Conservation (phyloP, 352 stramenopile genomes). For the Halophytophthora polymorphica region DNA sequence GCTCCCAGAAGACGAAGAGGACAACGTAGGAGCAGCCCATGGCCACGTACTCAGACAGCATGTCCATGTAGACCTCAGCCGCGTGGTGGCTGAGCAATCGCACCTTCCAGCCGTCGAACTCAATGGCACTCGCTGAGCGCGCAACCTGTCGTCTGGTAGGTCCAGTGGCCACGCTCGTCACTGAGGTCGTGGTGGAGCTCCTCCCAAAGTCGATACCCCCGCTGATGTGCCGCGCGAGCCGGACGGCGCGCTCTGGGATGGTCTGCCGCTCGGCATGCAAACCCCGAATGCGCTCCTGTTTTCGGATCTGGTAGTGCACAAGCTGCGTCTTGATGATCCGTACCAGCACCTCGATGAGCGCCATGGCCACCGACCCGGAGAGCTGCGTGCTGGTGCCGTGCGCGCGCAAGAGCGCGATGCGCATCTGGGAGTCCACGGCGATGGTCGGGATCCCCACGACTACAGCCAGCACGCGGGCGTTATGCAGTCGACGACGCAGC, state of each 20-base stretch:
- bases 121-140: slow-evolving; percentile 4
- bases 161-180: background rate
- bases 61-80: slow-evolving; percentile 26
- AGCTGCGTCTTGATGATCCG: slow-evolving; percentile 20
- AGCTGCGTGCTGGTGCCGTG: slow-evolving; percentile 11
- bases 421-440: slow-evolving; percentile 25
- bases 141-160: slow-evolving; percentile 1
- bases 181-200: too few relatives aligned
- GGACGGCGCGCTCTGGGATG: background rate
- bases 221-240: background rate
- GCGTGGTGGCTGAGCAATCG: slow-evolving; percentile 18
- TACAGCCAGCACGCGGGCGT: slow-evolving; percentile 17
- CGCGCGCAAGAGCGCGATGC: slow-evolving; percentile 19
- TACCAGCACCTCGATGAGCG: slow-evolving; percentile 22
- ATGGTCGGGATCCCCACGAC: slow-evolving; percentile 20
- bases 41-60: slow-evolving; percentile 48
- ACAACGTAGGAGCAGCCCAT: slow-evolving; percentile 35
- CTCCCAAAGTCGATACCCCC: background rate
- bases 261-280: background rate
- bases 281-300: background rate
- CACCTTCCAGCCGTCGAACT: slow-evolving; percentile 4
- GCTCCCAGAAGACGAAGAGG: slow-evolving; percentile 30
- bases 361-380: slow-evolving; percentile 22
- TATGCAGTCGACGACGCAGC: slow-evolving; percentile 1
- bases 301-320: slow-evolving; percentile 6